phyloP scores from a whole-genome alignment of 441 rosid species.

The Rhodomyrtus psidioides region DNA sequence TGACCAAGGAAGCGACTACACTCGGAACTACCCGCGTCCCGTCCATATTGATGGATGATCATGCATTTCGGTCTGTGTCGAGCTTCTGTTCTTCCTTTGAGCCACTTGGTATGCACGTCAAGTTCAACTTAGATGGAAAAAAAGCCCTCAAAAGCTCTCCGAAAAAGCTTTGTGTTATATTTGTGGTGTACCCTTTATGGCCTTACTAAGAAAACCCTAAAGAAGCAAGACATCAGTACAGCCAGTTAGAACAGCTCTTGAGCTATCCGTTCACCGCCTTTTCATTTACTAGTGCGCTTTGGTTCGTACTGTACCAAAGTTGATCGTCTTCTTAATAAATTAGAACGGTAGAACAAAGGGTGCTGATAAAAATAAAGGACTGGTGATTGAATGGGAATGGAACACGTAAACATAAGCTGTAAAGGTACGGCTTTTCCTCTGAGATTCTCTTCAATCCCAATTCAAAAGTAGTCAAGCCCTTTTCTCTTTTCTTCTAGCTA shows the following conservation, averaged over 20 bases:
- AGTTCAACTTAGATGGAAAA: background rate
- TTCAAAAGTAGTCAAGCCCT: background rate
- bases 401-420: slow-evolving; percentile 14
- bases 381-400: background rate
- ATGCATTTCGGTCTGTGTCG: background rate
- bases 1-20: background rate
- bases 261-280: background rate
- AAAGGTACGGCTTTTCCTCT: slow-evolving; percentile 4
- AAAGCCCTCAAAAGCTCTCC: background rate
- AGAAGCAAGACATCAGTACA: background rate
- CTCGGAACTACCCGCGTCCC: background rate
- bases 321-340: background rate
- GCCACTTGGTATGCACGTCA: background rate
- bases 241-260: background rate
- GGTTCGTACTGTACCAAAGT: background rate
- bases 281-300: background rate
- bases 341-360: background rate
- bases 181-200: background rate
- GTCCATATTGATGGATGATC: background rate
- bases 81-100: background rate
- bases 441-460: background rate
- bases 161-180: background rate
- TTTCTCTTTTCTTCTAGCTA: background rate
- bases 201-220: background rate
- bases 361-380: background rate